Conservation (phyloP, 768 basidiomycete genomes). For the Podaxis sp. region DNA sequence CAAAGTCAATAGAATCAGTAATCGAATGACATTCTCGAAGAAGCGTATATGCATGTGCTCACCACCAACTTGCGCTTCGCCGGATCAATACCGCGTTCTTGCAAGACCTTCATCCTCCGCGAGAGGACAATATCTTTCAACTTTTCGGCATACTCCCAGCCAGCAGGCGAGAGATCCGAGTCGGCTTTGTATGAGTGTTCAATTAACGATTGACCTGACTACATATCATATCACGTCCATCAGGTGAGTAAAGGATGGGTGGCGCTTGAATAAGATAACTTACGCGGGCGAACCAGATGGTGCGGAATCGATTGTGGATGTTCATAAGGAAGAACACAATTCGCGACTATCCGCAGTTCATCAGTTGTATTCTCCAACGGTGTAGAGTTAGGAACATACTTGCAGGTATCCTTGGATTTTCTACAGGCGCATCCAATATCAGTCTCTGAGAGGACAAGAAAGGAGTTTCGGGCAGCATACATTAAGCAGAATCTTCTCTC, state of each 20-base stretch:
- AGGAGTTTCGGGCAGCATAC: constrained; percentile 39
- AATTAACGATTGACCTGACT: constrained; percentile 98
- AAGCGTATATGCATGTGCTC: constrained; percentile 26
- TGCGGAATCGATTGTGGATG: constrained; percentile 90
- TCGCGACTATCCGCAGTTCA: constrained; percentile 58
- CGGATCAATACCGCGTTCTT: constrained; percentile 67
- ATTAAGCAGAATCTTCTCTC: constrained; percentile 95
- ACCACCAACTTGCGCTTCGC: constrained; percentile 67
- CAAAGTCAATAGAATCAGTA: neutral
- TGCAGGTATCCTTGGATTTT: constrained; percentile 89
- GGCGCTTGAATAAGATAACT: constrained; percentile 25
- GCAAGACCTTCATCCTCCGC: constrained; percentile 72
- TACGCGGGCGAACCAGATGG: constrained; percentile 96
- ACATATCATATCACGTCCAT: neutral
- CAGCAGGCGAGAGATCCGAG: constrained; percentile 91
- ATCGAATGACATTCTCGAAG: neutral
- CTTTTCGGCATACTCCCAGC: constrained; percentile 92
- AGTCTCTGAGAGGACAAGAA: neutral
- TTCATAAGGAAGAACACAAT: constrained; percentile 99
- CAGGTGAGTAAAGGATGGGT: neutral
- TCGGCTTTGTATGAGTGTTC: constrained; percentile 99
- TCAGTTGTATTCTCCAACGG: neutral
- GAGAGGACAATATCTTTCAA: constrained; percentile 90
- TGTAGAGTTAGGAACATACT: constrained; percentile 34
- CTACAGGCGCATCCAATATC: constrained; percentile 31